Evolutionary conservation across 139 green algal genomes (phyloP), one percentile per base, ranked within the genome.

Genomic region (Micractinium conductrix): DNA sequence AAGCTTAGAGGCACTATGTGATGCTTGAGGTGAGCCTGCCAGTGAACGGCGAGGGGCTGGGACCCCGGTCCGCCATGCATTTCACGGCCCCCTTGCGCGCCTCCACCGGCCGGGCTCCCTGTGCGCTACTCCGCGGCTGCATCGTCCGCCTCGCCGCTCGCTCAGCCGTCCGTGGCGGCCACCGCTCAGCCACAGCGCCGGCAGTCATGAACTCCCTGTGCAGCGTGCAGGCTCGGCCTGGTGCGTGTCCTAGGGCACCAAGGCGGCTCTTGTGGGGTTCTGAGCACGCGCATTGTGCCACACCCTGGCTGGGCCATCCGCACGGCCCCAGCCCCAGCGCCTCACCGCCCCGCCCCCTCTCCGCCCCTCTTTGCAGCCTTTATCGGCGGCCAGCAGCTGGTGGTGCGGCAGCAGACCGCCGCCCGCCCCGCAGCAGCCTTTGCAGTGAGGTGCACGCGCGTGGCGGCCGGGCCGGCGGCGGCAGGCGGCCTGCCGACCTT

Each of bases 361-460:
- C n/a, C 12, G 43, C 1, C 40, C 14, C 40, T 42, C 24, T 17
- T 55, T 60, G 69, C 80, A 85, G 80, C 40, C 38, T 80, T 78
- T n/a, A 38, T 85, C 19, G 35, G 45, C 67, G 69, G 67, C 69
- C 53, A 60, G 21, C 60, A 74, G 80, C 45, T 85, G 69, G 38
- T 38, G 33, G 55, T 74, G 40, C 74, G 60, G 79, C 79, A 83
- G 69, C 80, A 83, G 78, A 50, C 62, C 16, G 78, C 78, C 42
- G 78, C 78, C 43, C 80, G 80, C 67, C 80, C 78, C 78, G 78
- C 78, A 83, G 78, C 78, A 74, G 78, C 78, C 60, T 74, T 79
- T 40, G 45, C 60, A 53, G 68, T 85, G 43, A 78, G 80, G 80
- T 85, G 80, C 48, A n/a, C n/a, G 79, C 7, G 28, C 40, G 37